A percentile compares a stretch with the other conserved stretches of the same genome.
These are phyloP conservation scores for Sphagnurus paluster DNA, from an alignment of 1,284 basidiomycete species.

Conservation along the genomic window DNA sequence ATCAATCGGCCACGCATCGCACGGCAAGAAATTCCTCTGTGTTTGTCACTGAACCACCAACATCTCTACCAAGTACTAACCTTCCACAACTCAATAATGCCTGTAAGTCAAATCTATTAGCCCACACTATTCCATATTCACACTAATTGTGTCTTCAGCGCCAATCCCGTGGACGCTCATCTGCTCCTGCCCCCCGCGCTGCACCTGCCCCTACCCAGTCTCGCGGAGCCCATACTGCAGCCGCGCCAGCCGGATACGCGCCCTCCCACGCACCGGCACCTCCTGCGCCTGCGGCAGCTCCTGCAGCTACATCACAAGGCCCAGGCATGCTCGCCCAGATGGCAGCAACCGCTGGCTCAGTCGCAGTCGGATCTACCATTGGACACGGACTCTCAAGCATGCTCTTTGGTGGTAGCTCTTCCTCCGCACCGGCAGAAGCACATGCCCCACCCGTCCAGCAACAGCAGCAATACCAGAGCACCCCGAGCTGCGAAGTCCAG, in stretches of 20 bases:
- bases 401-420: slow-evolving; percentile 71
- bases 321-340: slow-evolving; percentile 79
- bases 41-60: slow-evolving; percentile 28
- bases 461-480: slow-evolving; percentile 46
- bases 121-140: too few species aligned
- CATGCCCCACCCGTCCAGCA: slow-evolving; percentile 44
- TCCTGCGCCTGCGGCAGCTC: slow-evolving; percentile 40
- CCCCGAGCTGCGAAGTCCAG: slow-evolving; percentile 64
- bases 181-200: slow-evolving; percentile 38
- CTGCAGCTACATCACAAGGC: slow-evolving; percentile 35
- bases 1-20: slow-evolving; percentile 24
- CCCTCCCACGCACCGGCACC: slow-evolving; percentile 44
- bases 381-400: slow-evolving; percentile 84
- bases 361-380: slow-evolving; percentile 81
- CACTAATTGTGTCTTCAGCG: slow-evolving; percentile 39
- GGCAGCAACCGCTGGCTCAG: slow-evolving; percentile 88
- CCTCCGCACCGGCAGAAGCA: slow-evolving; percentile 41
- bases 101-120: slow-evolving; percentile 54
- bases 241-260: slow-evolving; percentile 49
- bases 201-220: slow-evolving; percentile 54
- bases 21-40: slow-evolving; percentile 26
- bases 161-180: slow-evolving; percentile 56
- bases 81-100: slow-evolving; percentile 44
- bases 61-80: slow-evolving; percentile 14
- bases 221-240: slow-evolving; percentile 61